phyloP scores from a whole-genome alignment of 305 asterid genomes.

The Fraxinus xanthoxyloides region DNA sequence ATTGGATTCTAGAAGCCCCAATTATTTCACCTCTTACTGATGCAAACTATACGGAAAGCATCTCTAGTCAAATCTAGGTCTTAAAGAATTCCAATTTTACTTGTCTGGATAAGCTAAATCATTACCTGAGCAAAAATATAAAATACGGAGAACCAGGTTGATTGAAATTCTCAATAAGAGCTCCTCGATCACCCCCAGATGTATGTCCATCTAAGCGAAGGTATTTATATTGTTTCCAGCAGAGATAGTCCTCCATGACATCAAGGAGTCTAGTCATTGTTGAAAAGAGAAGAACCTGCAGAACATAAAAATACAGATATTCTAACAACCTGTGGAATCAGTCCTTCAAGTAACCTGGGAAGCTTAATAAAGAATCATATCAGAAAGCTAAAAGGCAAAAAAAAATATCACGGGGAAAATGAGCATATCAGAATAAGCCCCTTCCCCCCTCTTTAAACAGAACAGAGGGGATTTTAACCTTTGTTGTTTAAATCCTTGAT shows the following conservation, averaged over 20 bases:
- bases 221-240: constrained; percentile 91
- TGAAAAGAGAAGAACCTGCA: constrained; percentile 93
- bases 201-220: constrained; percentile 99
- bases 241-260: constrained; percentile 98
- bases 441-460: background rate
- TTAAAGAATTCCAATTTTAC: constrained; percentile 11
- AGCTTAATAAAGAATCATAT: constrained; percentile 11
- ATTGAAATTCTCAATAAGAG: constrained; percentile 81
- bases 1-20: constrained; percentile 4
- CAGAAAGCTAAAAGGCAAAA: constrained; percentile 5
- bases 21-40: background rate
- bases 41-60: background rate
- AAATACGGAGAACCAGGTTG: constrained; percentile 85
- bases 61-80: constrained; percentile 9
- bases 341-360: constrained; percentile 3
- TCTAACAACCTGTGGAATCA: background rate
- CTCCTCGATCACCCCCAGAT: constrained; percentile 98
- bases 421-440: background rate
- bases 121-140: constrained; percentile 93
- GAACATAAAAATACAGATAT: constrained; percentile 6
- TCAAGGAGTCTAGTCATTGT: constrained; percentile 99
- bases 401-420: constrained; percentile 10
- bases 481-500: background rate
- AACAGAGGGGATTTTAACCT: background rate
- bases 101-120: constrained; percentile 17